Evolutionary conservation across 2,329 filamentous ascomycete genomes (phyloP).

Genomic region (Dactylellina haptotyla): DNA sequence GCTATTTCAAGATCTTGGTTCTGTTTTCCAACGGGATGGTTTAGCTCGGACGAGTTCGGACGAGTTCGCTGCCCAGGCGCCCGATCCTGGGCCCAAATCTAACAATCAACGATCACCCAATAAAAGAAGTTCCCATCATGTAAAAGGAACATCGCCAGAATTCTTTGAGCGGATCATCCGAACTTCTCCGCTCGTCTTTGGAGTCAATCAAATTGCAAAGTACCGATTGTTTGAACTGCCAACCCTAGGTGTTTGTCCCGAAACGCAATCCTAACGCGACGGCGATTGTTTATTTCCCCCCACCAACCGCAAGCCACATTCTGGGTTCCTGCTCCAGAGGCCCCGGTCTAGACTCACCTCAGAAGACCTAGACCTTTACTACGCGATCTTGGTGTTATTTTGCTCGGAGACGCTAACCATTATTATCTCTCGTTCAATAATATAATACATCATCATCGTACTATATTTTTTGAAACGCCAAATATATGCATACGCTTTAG

Average conservation of each 20-base stretch:
- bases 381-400: background rate
- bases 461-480: too few species aligned
- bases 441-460: background rate
- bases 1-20: constrained; percentile 11
- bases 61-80: constrained; percentile 19
- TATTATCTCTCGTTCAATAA: background rate
- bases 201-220: constrained; percentile 15
- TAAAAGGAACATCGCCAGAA: constrained; percentile 7
- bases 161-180: constrained; percentile 3
- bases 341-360: constrained; percentile 34
- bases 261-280: constrained; percentile 35
- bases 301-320: constrained; percentile 49
- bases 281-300: constrained; percentile 1
- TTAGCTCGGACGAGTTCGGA: constrained; percentile 13
- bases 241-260: constrained; percentile 6
- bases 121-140: constrained; percentile 1
- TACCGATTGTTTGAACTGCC: constrained; percentile 14
- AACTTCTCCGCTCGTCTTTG: constrained; percentile 40
- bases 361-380: constrained; percentile 13
- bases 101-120: constrained; percentile 1
- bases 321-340: constrained; percentile 34
- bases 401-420: background rate
- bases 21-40: constrained; percentile 33
- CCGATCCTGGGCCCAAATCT: constrained; percentile 9
- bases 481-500: too few species aligned